Conservation (phyloP, 352 stramenopile genomes). For the Globisporangium canariense region DNA sequence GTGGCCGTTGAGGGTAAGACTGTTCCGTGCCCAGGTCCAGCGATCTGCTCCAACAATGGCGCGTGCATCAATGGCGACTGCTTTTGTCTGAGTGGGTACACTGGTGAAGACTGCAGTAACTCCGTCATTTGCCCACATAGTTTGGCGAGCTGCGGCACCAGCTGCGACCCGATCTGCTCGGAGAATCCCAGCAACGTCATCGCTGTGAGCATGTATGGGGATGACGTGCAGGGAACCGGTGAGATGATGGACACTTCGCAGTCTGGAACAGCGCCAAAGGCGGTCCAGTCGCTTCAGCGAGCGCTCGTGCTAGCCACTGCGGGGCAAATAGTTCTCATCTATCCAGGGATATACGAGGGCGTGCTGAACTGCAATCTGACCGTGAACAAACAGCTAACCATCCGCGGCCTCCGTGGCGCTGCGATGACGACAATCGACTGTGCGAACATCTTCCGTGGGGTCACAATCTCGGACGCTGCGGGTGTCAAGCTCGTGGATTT, state of each 20-base stretch:
- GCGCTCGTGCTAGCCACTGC: constrained; percentile 33
- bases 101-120: constrained; percentile 67
- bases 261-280: constrained; percentile 47
- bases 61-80: constrained; percentile 42
- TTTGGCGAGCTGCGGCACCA: constrained; percentile 22
- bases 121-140: constrained; percentile 41
- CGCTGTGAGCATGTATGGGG: constrained; percentile 43
- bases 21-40: constrained; percentile 36
- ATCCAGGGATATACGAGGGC: constrained; percentile 39
- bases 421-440: constrained; percentile 44
- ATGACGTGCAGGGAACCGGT: constrained; percentile 52
- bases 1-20: not conserved
- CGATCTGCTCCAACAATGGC: constrained; percentile 45
- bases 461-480: constrained; percentile 23
- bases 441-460: constrained; percentile 12
- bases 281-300: constrained; percentile 37
- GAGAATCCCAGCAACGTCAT: constrained; percentile 30
- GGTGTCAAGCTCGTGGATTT: constrained; percentile 25
- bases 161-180: constrained; percentile 45
- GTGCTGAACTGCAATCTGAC: constrained; percentile 42
- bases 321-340: constrained; percentile 43
- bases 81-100: constrained; percentile 49
- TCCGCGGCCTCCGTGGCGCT: constrained; percentile 38
- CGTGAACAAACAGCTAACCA: constrained; percentile 20
- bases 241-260: constrained; percentile 47